These are phyloP conservation scores for Picochlorum sp. DNA, from an alignment of 139 green algal genomes.

Conservation along the genomic window DNA sequence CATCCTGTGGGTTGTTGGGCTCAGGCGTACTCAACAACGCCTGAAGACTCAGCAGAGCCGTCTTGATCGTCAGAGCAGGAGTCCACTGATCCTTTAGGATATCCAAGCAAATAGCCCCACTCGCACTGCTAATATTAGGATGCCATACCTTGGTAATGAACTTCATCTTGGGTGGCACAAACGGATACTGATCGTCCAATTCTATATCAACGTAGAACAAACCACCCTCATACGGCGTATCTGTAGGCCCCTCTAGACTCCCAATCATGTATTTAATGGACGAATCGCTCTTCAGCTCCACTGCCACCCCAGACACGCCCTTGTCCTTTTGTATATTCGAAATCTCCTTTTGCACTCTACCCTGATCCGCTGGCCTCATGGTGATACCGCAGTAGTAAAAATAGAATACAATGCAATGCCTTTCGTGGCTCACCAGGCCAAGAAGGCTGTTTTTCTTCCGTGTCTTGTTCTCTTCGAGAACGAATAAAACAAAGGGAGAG, in stretches of 20 bases:
- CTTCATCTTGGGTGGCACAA: slow-evolving; percentile 95
- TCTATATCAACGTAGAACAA: slow-evolving; percentile 76
- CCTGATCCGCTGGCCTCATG: too few species aligned
- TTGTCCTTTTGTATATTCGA: slow-evolving; percentile 76
- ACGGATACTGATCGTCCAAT: slow-evolving; percentile 85
- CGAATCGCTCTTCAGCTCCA: slow-evolving; percentile 52
- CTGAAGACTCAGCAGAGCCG: slow-evolving; percentile 90
- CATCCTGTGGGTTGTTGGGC: slow-evolving; percentile 93
- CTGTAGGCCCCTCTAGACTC: slow-evolving; percentile 64
- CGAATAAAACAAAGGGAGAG: too few species aligned
- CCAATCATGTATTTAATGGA: slow-evolving; percentile 58
- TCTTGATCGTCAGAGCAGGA: slow-evolving; percentile 92
- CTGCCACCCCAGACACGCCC: slow-evolving; percentile 64
- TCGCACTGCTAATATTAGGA: slow-evolving; percentile 89
- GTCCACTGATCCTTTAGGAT: slow-evolving; percentile 98
- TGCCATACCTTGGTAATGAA: slow-evolving; percentile 98
- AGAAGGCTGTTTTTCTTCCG: too few species aligned
- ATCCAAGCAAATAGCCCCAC: slow-evolving; percentile 94
- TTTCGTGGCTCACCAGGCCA: too few species aligned
- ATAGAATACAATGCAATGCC: too few species aligned
- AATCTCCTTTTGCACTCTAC: slow-evolving; percentile 73
- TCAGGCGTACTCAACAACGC: slow-evolving; percentile 84
- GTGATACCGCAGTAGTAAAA: too few species aligned
- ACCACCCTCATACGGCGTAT: slow-evolving; percentile 81
- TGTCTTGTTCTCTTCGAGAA: too few species aligned